Evolutionary conservation across 2,329 filamentous ascomycete genomes (phyloP), one percentile per base, ranked within the genome.

Genomic region (Hypoxylon sp.): DNA sequence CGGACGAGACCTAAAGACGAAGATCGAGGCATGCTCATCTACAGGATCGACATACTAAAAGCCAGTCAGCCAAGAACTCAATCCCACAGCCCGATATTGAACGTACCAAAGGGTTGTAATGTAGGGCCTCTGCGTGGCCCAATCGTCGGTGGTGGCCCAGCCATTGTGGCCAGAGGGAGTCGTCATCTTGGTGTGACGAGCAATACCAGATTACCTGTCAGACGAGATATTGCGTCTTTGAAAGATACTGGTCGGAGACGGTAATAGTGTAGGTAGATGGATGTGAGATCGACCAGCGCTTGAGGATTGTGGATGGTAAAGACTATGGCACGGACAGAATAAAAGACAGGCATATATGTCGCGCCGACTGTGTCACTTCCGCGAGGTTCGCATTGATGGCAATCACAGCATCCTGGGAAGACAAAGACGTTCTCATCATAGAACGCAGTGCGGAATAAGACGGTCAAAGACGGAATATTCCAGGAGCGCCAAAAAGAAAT

Each of bases 111-210:
- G 60, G 24, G 56, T 55, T 6, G 67, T 69, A 47, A 70, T 70
- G 40, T 66, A 57, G 26, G 60, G 45, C 41, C 63, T 62, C 23
- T 68, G 66, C 27, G 54, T 41, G 27, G 66, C 67, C 68, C 68
- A 70, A 51, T 68, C 66, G 27, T 63, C 65, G 47, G 67, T 57
- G 13, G 66, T 67, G 21, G 68, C 68, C 68, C 68, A 70, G 63
- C 62, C 63, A 60, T 62, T 61, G 43, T 49, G 58, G 29, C 66
- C 50, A 41, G 54, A 62, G 27, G 54, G 59, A n/a, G 58, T 50
- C 21, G 58, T 48, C 68, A 70, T 70, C 29, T 57, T 29, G 63
- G 45, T 27, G 23, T 26, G 24, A 26, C 33, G 20, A 55, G 23
- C 29, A 49, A 56, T 48, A 33, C 27, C 11, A 29, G 33, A 20